Conservation (phyloP, 257 asterid genomes). For the Lavandula angustifolia region DNA sequence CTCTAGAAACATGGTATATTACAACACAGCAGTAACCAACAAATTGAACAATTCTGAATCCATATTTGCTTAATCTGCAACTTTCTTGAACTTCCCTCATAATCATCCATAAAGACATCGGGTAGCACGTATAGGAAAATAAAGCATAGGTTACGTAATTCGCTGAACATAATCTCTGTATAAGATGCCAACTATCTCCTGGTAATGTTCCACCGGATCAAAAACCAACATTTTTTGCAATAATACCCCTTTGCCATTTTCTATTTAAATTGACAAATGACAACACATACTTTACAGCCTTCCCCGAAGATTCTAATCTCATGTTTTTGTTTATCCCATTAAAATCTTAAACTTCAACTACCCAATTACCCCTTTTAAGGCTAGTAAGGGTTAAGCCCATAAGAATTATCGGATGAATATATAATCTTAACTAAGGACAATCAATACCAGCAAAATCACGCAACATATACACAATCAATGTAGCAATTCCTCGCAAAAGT, state of each 20-base stretch:
- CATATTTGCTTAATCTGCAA: conserved; percentile 2
- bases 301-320: not conserved
- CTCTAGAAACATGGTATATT: conserved; percentile 8
- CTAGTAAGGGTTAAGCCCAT: not conserved
- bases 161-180: not conserved
- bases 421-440: not conserved
- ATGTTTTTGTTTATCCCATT: not conserved
- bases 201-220: not conserved
- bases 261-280: not conserved
- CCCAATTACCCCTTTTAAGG: not conserved
- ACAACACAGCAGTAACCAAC: not conserved
- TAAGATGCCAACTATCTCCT: not conserved
- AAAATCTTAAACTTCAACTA: not conserved
- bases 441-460: not conserved
- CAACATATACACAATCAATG: conserved; percentile 1
- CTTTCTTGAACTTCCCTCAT: not conserved
- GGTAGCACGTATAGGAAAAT: not conserved
- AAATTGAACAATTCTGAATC: not conserved
- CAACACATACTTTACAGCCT: conserved; percentile 2
- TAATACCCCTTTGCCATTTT: conserved; percentile 4
- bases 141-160: not conserved
- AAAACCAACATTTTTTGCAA: conserved; percentile 1
- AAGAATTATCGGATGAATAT: not conserved
- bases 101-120: conserved; percentile 2
- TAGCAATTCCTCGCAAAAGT: conserved; percentile 3